Conservation (phyloP, 441 rosid genomes). For the Arabidopsis lyrata region DNA sequence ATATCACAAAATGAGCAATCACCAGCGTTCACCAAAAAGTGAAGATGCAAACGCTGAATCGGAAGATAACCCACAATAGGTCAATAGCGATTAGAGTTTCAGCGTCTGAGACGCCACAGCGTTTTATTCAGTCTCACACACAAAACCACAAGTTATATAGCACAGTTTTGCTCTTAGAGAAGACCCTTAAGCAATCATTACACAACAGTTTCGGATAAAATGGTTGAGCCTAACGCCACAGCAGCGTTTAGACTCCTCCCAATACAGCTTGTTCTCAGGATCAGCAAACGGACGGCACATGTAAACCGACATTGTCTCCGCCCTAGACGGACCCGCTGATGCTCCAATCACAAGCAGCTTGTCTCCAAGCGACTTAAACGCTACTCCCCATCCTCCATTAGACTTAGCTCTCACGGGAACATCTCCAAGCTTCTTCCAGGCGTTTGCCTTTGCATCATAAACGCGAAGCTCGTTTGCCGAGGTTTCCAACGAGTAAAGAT, state of each 20-base stretch:
- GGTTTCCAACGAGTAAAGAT: slow-evolving; percentile 81
- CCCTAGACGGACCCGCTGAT: slow-evolving; percentile 44
- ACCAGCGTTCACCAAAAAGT: slow-evolving; percentile 19
- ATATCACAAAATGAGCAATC: background rate
- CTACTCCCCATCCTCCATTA: slow-evolving; percentile 88
- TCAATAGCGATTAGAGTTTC: slow-evolving; percentile 31
- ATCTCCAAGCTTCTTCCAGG: slow-evolving; percentile 75
- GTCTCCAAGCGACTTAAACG: slow-evolving; percentile 86
- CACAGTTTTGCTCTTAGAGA: slow-evolving; percentile 14
- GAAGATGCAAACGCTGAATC: slow-evolving; percentile 20
- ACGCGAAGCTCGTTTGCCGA: slow-evolving; percentile 64
- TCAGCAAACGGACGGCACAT: slow-evolving; percentile 63
- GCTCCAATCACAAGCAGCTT: slow-evolving; percentile 85
- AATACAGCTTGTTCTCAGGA: slow-evolving; percentile 49
- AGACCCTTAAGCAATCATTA: slow-evolving; percentile 67
- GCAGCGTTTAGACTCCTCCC: slow-evolving; percentile 68
- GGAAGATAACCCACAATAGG: background rate
- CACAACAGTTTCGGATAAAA: slow-evolving; percentile 82
- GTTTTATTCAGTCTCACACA: slow-evolving; percentile 39
- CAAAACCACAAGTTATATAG: background rate
- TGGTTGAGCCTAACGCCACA: slow-evolving; percentile 63
- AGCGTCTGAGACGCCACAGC: slow-evolving; percentile 33
- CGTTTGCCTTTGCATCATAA: slow-evolving; percentile 38
- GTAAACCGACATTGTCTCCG: slow-evolving; percentile 71
- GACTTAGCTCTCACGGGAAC: slow-evolving; percentile 83